phyloP scores from a whole-genome alignment of 164 flowering plant species.

The Euptelea pleiosperma region DNA sequence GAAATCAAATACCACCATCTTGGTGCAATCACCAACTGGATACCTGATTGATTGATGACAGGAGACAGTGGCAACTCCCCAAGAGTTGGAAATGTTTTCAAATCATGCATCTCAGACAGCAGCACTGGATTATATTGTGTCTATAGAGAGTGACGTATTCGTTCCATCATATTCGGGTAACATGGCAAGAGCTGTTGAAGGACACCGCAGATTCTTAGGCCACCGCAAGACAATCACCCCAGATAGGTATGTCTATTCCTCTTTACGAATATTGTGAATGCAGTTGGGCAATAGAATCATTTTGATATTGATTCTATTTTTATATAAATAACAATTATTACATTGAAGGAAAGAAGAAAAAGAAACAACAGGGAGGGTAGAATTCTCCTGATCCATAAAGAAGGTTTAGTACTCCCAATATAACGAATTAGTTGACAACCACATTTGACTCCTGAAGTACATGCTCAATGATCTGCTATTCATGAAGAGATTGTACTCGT shows the following conservation, averaged over 20 bases:
- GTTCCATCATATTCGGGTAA: slow-evolving; percentile 90
- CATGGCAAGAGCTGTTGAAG: slow-evolving; percentile 98
- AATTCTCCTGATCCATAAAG: no score
- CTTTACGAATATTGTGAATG: background rate
- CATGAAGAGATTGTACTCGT: background rate
- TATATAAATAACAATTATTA: background rate
- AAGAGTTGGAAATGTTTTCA: slow-evolving; percentile 60
- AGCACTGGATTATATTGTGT: slow-evolving; percentile 87
- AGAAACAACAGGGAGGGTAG: no score
- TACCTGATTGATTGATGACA: slow-evolving; percentile 27
- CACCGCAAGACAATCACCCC: slow-evolving; percentile 82
- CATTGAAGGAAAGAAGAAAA: no score
- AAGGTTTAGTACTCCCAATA: no score
- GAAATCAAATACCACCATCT: background rate
- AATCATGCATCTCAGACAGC: slow-evolving; percentile 88
- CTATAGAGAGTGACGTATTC: slow-evolving; percentile 87
- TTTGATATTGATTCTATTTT: background rate
- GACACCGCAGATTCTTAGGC: slow-evolving; percentile 90
- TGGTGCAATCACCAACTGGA: background rate
- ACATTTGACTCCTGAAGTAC: background rate
- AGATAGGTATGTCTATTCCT: slow-evolving; percentile 57
- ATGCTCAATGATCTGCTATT: background rate
- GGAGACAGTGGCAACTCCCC: slow-evolving; percentile 70
- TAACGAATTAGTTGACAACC: no score
- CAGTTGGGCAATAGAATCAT: background rate